These are phyloP conservation scores for Cyberlindnera bimundalis DNA, from an alignment of 805 yeast species.

Conservation along the genomic window DNA sequence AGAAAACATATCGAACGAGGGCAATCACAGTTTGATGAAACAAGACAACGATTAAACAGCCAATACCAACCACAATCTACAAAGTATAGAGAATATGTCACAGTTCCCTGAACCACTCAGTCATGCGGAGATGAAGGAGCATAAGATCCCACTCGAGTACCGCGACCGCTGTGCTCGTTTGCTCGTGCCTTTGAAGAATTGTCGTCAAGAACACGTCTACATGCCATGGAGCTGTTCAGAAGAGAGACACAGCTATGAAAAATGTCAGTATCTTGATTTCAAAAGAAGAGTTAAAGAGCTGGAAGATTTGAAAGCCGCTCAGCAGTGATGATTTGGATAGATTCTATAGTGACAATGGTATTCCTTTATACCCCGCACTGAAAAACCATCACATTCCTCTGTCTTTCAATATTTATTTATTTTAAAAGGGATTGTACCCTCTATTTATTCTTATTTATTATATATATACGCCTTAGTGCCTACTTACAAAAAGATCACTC, in stretches of 20 bases:
- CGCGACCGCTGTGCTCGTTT: conserved; percentile 79
- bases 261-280: conserved; percentile 80
- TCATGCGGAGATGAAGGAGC: conserved; percentile 78
- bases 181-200: conserved; percentile 57
- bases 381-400: too few species aligned
- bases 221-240: conserved; percentile 73
- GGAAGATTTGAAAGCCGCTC: conserved; percentile 44
- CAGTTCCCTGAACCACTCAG: conserved; percentile 36
- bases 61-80: too few species aligned
- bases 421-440: too few species aligned
- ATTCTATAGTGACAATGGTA: too few species aligned
- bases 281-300: conserved; percentile 75
- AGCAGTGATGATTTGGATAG: conserved; percentile 2
- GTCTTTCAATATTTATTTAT: neutral
- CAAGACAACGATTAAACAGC: too few species aligned
- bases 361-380: too few species aligned
- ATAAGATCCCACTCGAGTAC: conserved; percentile 73
- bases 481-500: too few species aligned
- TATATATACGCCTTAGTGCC: too few species aligned
- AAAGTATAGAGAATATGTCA: neutral
- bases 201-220: conserved; percentile 53
- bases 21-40: too few species aligned
- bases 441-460: too few species aligned
- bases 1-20: too few species aligned
- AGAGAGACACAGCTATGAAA: conserved; percentile 81